Conservation (phyloP, 1,284 basidiomycete species). For the Cryptococcus sp. region DNA sequence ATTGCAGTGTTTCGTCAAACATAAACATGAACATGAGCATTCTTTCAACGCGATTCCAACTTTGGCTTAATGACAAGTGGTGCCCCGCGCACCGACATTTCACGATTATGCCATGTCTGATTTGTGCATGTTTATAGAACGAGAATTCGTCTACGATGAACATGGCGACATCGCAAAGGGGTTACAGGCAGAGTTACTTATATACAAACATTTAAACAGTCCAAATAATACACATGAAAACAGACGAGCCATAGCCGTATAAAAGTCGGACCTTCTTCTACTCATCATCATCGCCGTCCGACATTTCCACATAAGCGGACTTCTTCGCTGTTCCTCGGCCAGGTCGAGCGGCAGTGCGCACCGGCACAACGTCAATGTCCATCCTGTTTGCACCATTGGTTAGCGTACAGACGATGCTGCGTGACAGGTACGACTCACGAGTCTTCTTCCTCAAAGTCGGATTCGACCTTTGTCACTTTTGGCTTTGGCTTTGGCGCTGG, state of each 20-base stretch:
- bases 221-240: background rate
- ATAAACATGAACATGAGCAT: too few relatives aligned
- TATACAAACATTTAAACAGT: background rate
- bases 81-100: too few relatives aligned
- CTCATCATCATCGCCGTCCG: constrained; percentile 32
- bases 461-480: constrained; percentile 17
- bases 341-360: constrained; percentile 27
- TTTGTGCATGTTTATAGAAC: too few relatives aligned
- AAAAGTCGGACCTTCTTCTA: background rate
- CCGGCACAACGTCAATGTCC: constrained; percentile 27
- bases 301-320: constrained; percentile 41
- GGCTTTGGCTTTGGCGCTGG: constrained; percentile 8
- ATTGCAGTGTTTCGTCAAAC: too few relatives aligned
- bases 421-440: constrained; percentile 20
- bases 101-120: too few relatives aligned
- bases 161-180: too few relatives aligned
- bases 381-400: constrained; percentile 2
- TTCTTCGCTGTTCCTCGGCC: constrained; percentile 38
- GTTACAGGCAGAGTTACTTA: background rate
- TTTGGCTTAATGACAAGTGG: too few relatives aligned
- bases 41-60: too few relatives aligned
- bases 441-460: constrained; percentile 36
- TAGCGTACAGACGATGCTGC: background rate
- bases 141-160: too few relatives aligned
- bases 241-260: background rate